Evolutionary conservation across 768 basidiomycete species (phyloP), one percentile per base, ranked within the genome.

Genomic region (Serendipita sp.): DNA sequence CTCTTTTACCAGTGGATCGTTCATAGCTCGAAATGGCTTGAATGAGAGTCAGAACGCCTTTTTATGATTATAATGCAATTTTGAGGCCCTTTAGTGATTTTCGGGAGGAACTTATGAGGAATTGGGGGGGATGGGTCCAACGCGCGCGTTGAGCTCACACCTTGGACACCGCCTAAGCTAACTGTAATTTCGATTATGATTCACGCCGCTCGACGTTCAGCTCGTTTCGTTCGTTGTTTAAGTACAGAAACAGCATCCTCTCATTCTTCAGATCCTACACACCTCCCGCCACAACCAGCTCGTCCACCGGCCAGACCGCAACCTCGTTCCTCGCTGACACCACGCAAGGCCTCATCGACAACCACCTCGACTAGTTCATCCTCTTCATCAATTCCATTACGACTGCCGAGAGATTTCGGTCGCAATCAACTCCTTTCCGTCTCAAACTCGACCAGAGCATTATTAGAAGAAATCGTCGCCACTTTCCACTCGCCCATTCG

Each of bases 401-500:
- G 53, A 11, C 62, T 56, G 14, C 51, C 51, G 26, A 33, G 62
- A 30, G 53, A 61, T 0, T 90, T 91, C 72, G 90, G 90, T 22
- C 77, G 80, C 33, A 92, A 92, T 71, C 90, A 92, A 72, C 77
- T 90, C 3, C 77, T 92, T 0, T 80, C 85, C 0, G 90, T 92
- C 5, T 78, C 88, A 13, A 84, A 85, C 70, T 83, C 86, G 26
- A 91, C 86, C 2, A 81, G 90, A 3, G 84, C 86, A 2, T 75
- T 91, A 26, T 79, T 95, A 16, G 88, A 93, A 69, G 77, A 79
- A 64, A 85, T 97, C 63, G 85, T 96, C 34, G 75, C 76, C 14
- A 78, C 82, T 53, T 95, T 97, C 69, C 80, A 90, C 43, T 90
- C 90, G 0, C 94, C 94, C 9, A 88, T 97, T 56, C 85, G 94